A percentile compares a stretch with the other conserved stretches of the same genome.
These are phyloP conservation scores for Suillus paluster DNA, from an alignment of 768 basidiomycete species.

Conservation along the genomic window DNA sequence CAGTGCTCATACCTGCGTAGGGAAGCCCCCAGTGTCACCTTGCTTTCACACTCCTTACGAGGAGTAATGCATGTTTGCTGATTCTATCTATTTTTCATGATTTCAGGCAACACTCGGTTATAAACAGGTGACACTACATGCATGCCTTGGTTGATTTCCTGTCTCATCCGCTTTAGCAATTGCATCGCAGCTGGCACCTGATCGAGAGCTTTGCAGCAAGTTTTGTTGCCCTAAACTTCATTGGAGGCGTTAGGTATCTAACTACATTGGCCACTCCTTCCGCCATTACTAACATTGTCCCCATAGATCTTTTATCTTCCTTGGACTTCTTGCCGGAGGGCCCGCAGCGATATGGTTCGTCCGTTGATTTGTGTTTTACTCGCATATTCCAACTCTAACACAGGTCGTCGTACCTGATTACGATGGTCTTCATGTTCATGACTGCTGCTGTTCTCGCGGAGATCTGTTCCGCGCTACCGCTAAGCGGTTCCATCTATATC, in stretches of 20 bases:
- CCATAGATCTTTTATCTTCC: constrained; percentile 72
- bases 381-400: constrained; percentile 3
- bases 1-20: constrained; percentile 98
- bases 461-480: constrained; percentile 85
- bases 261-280: neutral
- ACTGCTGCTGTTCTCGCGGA: constrained; percentile 88
- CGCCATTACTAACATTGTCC: neutral
- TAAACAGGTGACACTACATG: constrained; percentile 58
- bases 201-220: constrained; percentile 88
- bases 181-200: constrained; percentile 85
- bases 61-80: constrained; percentile 52
- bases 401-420: constrained; percentile 86
- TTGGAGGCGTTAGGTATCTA: constrained; percentile 78
- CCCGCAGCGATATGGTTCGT: constrained; percentile 82
- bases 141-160: constrained; percentile 5
- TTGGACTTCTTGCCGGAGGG: constrained; percentile 84
- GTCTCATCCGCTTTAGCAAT: constrained; percentile 53
- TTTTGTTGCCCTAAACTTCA: constrained; percentile 89
- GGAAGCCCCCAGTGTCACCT: constrained; percentile 84
- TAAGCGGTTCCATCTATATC: constrained; percentile 92
- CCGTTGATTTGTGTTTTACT: neutral
- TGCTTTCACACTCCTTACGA: constrained; percentile 43
- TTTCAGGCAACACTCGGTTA: constrained; percentile 75
- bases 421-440: constrained; percentile 86
- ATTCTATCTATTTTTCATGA: constrained; percentile 40